Percentiles rank a stretch among this genome's conserved stretches.
These are phyloP conservation scores for Kewa caespitosa DNA, from an alignment of 179 eudicot species.

Conservation along the genomic window DNA sequence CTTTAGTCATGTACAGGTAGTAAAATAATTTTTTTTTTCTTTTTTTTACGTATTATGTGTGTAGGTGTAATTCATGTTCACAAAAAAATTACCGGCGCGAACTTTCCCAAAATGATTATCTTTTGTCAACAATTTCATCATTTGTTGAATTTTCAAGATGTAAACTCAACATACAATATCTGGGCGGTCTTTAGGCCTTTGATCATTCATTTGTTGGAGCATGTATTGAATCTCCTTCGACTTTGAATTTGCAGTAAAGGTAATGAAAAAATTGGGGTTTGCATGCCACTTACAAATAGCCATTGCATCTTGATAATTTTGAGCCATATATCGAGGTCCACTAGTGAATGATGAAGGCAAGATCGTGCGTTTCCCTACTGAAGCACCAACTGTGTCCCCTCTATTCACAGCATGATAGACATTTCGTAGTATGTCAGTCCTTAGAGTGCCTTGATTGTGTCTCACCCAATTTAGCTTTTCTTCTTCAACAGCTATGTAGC, in stretches of 20 bases:
- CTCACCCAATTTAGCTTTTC: background rate
- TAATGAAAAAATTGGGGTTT: slow-evolving; percentile 16
- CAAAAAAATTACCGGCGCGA: slow-evolving; percentile 3
- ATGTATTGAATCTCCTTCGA: slow-evolving; percentile 3
- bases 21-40: too few species aligned
- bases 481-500: background rate
- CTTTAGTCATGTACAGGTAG: too few species aligned
- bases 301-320: slow-evolving; percentile 20
- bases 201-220: background rate
- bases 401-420: background rate
- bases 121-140: background rate
- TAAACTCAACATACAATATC: slow-evolving; percentile 6
- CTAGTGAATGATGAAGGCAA: slow-evolving; percentile 10
- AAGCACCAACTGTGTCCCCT: background rate
- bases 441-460: background rate
- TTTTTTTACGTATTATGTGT: too few species aligned
- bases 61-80: too few species aligned
- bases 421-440: background rate
- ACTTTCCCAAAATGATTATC: background rate
- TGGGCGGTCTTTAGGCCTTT: background rate
- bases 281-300: slow-evolving; percentile 4
- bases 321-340: slow-evolving; percentile 2
- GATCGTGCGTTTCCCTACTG: background rate
- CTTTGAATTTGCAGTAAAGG: slow-evolving; percentile 18
- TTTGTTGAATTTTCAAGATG: slow-evolving; percentile 9